These are phyloP conservation scores for Marasmius fiardii DNA, from an alignment of 1,284 basidiomycete genomes.

Conservation along the genomic window DNA sequence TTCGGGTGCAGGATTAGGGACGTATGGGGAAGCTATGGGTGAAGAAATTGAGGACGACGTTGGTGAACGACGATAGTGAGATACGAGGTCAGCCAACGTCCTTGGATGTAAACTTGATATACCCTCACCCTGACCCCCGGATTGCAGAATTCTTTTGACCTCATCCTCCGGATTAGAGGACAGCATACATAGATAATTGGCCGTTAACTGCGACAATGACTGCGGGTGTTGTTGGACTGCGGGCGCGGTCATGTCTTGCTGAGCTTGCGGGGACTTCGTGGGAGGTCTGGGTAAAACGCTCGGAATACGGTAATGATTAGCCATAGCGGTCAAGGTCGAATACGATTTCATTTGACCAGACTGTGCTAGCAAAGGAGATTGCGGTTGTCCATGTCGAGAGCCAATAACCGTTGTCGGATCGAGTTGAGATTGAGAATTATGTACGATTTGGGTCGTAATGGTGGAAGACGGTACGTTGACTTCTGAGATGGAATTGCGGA, in stretches of 20 bases:
- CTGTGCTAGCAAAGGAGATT: neutral
- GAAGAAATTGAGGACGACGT: constrained; percentile 23
- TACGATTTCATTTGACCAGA: constrained; percentile 12
- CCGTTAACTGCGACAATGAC: constrained; percentile 2
- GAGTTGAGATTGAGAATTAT: too few relatives aligned
- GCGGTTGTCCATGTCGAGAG: neutral
- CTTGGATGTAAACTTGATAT: neutral
- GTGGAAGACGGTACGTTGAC: too few relatives aligned
- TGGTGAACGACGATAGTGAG: constrained; percentile 15
- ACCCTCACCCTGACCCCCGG: neutral
- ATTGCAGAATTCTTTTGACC: neutral
- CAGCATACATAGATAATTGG: neutral
- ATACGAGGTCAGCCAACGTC: neutral
- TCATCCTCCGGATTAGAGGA: neutral
- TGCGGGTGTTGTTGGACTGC: constrained; percentile 1
- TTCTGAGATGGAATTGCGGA: too few relatives aligned
- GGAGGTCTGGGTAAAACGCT: constrained; percentile 63
- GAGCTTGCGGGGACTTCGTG: constrained; percentile 36
- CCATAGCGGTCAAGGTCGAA: constrained; percentile 43
- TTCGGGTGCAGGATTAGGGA: constrained; percentile 16
- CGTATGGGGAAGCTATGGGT: constrained; percentile 14
- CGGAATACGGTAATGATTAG: constrained; percentile 74
- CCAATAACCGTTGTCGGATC: neutral
- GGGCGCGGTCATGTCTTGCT: neutral
- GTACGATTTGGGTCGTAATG: too few relatives aligned